Base-by-base conservation (phyloP, 768 basidiomycete species). In the Boletus barrowsii region DNA sequence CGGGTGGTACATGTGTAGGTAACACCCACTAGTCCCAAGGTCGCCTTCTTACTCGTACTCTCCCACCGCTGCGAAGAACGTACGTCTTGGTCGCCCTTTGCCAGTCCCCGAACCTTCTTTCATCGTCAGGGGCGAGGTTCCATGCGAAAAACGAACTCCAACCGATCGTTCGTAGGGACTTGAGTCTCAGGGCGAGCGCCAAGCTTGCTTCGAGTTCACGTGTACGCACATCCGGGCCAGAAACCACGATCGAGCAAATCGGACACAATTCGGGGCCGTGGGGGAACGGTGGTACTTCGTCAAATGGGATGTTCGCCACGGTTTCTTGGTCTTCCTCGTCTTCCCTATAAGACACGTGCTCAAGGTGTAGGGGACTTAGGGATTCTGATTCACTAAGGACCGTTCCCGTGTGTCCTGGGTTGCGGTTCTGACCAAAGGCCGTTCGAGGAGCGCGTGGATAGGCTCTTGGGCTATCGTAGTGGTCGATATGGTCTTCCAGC, bases 141-240 rank as follows among this genome's bases (percentile, higher is more conserved):
- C 54, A 55, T 22, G 64, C 47, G 56, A 81, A 79, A 57, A 78
- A 79, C 0, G 83, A 77, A 51, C 78, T 80, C 81, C 83, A 87
- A 17, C 75, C 69, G 29, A 85, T 68, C 1, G 67, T 74, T 49
- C 69, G 61, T 14, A 86, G 52, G 3, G 74, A 67, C 47, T 75
- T 76, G 47, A 86, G 66, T 45, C 70, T 69, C 51, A 66, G 70
- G 3, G 77, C 79, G 24, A 87, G 63, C 24, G 72, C 54, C 24
- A 79, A 63, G 54, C 75, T 79, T 8, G 79, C 82, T 22, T 71
- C 62, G 2, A 83, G 71, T 58, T 85, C 84, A 17, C 73, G 70
- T 22, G 66, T 61, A 51, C 73, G 75, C 7, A 79, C 73, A 14
- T 63, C 57, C 5, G 65, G 56, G n/a, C 51, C 56, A 24, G 65